Evolutionary conservation across 352 stramenopile species (phyloP), one percentile per base, ranked within the genome.

Genomic region (Chrysophaeum taylorii): DNA sequence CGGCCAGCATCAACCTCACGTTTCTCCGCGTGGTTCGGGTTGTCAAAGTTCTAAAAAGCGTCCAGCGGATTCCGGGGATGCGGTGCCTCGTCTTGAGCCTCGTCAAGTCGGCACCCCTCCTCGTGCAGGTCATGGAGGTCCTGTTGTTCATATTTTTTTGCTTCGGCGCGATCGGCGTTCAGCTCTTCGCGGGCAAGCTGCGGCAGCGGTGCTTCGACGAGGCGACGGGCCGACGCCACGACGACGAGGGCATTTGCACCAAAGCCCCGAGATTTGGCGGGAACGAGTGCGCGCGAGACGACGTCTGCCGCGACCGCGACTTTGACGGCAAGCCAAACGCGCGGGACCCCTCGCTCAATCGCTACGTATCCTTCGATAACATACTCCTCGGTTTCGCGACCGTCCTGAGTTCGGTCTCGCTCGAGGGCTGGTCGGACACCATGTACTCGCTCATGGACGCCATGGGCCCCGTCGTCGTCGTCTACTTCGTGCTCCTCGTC

Each of bases 311-410:
- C 16, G 25, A 31, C 50, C 23, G 23, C 25, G 50, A 62, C 50
- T 35, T 15, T 9, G n/a, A 37, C 50, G 50, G 50, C 15, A 62
- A 36, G 50, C n/a, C 50, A 2, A 38, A 38, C 27, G 50, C 35
- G 25, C 2, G 27, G 7, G 7, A 7, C 7, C 1, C 23, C 15
- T 23, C 2, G 25, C 64, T 78, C 21, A 79, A 79, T 70, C 75
- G 89, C 0, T 92, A 90, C 52, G 92, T 89, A 0, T 91, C 74
- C 27, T 96, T 96, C 73, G 91, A 96, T 77, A 90, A 96, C 71
- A 91, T 96, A 38, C 85, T 86, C 4, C 79, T 72, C 18, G 84
- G 88, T 0, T 94, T 94, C 60, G 82, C 96, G 50, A 93, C 88
- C 5, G 94, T 96, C 69, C 92, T 96, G 67, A 88, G 93, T 69